Conservation (phyloP, 305 asterid genomes). For the Fraxinus floribunda region DNA sequence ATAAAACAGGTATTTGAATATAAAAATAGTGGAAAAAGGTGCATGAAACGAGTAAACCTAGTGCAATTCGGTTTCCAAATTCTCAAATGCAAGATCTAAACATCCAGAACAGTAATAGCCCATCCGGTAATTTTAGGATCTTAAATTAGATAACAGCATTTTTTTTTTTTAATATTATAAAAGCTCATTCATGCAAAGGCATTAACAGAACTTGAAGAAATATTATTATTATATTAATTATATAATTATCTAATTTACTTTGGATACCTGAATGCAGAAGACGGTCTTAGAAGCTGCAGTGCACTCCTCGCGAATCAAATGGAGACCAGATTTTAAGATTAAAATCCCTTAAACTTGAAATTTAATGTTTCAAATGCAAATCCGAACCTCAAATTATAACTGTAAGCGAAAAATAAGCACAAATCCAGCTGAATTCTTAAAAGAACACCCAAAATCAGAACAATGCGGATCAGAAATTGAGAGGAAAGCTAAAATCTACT, state of each 20-base stretch:
- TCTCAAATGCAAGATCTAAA: not conserved
- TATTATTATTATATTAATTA: not conserved
- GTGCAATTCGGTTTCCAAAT: not conserved
- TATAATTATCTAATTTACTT: not conserved
- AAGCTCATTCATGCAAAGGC: not conserved
- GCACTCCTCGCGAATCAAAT: not conserved
- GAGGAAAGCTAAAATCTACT: slow-evolving; percentile 4
- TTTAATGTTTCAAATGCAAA: not conserved
- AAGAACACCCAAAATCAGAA: not conserved
- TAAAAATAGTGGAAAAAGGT: not conserved
- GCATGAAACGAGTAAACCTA: not conserved
- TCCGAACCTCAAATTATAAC: not conserved
- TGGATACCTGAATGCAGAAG: slow-evolving; percentile 27
- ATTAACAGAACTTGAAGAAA: slow-evolving; percentile 16
- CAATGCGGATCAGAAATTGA: not conserved
- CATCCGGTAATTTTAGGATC: not conserved
- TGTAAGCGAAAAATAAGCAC: not conserved
- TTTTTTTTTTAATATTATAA: not conserved
- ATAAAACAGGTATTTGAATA: not conserved
- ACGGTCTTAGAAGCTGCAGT: slow-evolving; percentile 3
- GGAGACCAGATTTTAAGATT: slow-evolving; percentile 10
- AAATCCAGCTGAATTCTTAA: slow-evolving; percentile 17
- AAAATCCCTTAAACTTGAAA: not conserved
- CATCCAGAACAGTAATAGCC: not conserved
- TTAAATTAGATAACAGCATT: not conserved